Evolutionary conservation across 306 rosid species (phyloP), one percentile per base, ranked within the genome.

Genomic region (Prunus davidiana): DNA sequence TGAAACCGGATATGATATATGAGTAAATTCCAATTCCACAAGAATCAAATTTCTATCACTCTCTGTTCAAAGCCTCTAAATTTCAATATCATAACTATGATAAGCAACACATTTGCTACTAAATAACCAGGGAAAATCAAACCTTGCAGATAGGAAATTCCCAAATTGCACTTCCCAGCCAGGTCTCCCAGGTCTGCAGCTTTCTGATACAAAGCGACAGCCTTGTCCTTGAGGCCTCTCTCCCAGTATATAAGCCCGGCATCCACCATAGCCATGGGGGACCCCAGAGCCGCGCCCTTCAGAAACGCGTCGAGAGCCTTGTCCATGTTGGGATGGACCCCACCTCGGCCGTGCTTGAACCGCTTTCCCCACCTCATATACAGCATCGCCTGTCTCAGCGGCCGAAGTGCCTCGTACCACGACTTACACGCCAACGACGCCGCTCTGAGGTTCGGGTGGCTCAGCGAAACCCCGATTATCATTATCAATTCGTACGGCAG

Each of bases 221-320:
- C 97, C 60, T 80, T 74, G 2, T 68, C 74, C 79, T 71, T 86
- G 46, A 82, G 76, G 1, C 96, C 97, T 54, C 64, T 81, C 86
- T 94, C 97, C 96, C 97, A 92, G 38, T 82, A 82, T 51, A 95
- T 76, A 2, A 95, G 87, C 4, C 98, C 97, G 7, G 97, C 98
- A 63, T 92, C 97, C 46, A 95, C 98, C 97, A 92, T 92, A 4
- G 92, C 96, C 66, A 88, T 69, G 2, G 97, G 77, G 0, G 96
- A 92, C 14, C 97, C 98, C 13, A 79, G 89, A 62, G 84, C 84
- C 19, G 89, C 96, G 14, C 89, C 98, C 78, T 87, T 92, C 68
- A 80, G 27, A 73, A 92, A 95, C 73, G 88, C 84, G 15, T 89
- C 84, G 2, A 92, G 87, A 2, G 98, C 97, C 84, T 95, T 92